These are phyloP conservation scores for Claviceps sp. DNA, from an alignment of 2,329 filamentous ascomycete genomes.

Conservation along the genomic window DNA sequence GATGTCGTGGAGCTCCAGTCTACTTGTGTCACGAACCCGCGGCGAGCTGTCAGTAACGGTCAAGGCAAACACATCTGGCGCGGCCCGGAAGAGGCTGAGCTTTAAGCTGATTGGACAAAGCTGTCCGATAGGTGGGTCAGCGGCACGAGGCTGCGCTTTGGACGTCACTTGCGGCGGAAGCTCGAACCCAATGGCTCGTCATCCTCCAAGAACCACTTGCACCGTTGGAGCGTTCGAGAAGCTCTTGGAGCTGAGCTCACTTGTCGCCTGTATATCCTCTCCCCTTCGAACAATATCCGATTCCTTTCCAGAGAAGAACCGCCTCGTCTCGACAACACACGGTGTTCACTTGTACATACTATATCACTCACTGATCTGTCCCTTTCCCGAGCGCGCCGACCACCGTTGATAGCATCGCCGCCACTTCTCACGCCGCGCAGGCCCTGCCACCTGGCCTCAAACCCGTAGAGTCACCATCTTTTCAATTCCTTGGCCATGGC, in stretches of 20 bases:
- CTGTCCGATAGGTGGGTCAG: neutral
- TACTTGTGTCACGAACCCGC: neutral
- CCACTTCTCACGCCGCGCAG: too few species aligned
- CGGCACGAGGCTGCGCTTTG: neutral
- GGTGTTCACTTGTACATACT: too few species aligned
- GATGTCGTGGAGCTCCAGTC: constrained; percentile 1
- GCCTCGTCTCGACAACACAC: too few species aligned
- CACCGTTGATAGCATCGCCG: neutral
- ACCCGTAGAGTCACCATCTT: too few species aligned
- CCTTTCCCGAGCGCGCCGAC: too few species aligned
- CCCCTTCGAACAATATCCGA: too few species aligned
- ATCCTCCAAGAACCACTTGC: neutral
- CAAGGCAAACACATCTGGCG: constrained; percentile 15
- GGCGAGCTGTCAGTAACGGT: too few species aligned
- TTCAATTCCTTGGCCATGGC: constrained; percentile 44
- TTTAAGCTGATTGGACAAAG: constrained; percentile 7
- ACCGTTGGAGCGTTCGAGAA: constrained; percentile 5
- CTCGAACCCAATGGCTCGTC: neutral
- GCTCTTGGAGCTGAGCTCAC: neutral
- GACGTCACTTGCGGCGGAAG: neutral
- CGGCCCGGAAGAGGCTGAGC: constrained; percentile 5
- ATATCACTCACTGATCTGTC: too few species aligned
- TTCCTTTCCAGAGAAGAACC: too few species aligned
- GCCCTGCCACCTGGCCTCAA: too few species aligned
- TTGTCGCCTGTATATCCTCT: too few species aligned